Base-by-base conservation (phyloP, 2,329 filamentous ascomycete genomes). In the Arthrobotrys megalospora region DNA sequence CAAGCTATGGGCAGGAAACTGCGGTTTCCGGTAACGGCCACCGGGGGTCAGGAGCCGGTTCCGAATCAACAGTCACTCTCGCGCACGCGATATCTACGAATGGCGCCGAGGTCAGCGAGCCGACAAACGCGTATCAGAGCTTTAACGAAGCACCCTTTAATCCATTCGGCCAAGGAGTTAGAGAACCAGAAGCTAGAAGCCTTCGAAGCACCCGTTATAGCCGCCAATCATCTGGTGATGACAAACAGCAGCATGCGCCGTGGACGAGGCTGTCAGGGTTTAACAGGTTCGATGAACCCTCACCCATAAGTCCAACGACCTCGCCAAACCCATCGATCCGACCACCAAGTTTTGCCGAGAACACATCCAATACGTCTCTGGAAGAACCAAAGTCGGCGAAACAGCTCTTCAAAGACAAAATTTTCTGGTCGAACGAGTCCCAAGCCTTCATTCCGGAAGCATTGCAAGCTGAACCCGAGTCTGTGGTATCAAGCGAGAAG, bases 1-100 rank as follows among this genome's bases (percentile, higher is more conserved):
- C 43, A 11, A 65, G 28, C 38, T 53, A 55, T 11, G 60, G 72
- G 4, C 43, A 43, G 1, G 65, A 77, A 34, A 65, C 48, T 6
- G 47, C 53, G 11, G 36, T 28, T 28, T 28, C 47, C n/a, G 52
- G 64, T 19, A 48, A 19, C 19, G 34, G 6, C 10, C 53, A 47
- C 14, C 72, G 55, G 6, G 16, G 10, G 2, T 50, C 64, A 3
- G 38, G 32, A 10, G 21, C 12, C 3, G 28, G 14, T 3, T 41
- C 65, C 2, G 65, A 70, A 47, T 50, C 48, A 1, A 38, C 28
- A n/a, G 38, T 16, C 19, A 60, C 60, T 38, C 55, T 28, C 11
- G 14, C 24, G 3, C 32, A 66, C 19, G 62, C 43, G 41, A 10
- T 41, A 32, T 4, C 11, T 11, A n/a, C 41, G 8, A 60, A 60